Percentiles rank a stretch among this genome's conserved stretches.
Evolutionary conservation across 495 filamentous ascomycete species (phyloP).

Genomic region (Aspergillus cavernicola): DNA sequence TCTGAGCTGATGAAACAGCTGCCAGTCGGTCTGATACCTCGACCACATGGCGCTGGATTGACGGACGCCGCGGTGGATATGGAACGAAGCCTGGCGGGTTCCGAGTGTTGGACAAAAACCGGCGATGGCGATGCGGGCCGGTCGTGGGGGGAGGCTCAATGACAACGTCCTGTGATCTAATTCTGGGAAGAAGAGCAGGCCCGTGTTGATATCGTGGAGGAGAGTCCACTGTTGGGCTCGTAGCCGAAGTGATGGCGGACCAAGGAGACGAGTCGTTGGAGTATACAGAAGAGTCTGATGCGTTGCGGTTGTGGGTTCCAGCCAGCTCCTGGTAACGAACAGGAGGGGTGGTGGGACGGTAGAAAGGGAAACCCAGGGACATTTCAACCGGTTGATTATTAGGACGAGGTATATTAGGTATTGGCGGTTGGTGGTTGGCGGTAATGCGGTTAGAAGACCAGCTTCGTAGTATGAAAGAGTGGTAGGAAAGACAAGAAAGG

Average conservation of each 20-base stretch:
- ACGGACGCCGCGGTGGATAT: conserved; percentile 36
- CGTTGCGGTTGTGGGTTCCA: conserved; percentile 41
- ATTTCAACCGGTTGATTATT: conserved; percentile 27
- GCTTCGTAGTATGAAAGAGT: conserved; percentile 18
- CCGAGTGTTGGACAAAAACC: conserved; percentile 54
- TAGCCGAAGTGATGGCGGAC: conserved; percentile 66
- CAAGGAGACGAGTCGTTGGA: conserved; percentile 74
- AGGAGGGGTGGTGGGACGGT: conserved; percentile 47
- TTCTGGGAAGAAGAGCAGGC: conserved; percentile 79
- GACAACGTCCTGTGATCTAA: conserved; percentile 78
- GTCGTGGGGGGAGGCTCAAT: conserved; percentile 50
- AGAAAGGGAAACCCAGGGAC: conserved; percentile 44
- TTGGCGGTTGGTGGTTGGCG: neutral
- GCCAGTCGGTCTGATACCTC: conserved; percentile 60
- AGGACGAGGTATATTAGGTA: neutral
- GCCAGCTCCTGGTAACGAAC: conserved; percentile 30
- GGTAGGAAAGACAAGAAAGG: conserved; percentile 2
- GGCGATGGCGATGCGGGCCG: conserved; percentile 46
- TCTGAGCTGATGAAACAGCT: conserved; percentile 50
- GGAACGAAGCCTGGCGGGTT: conserved; percentile 47
- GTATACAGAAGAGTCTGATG: conserved; percentile 49
- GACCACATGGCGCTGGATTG: conserved; percentile 54
- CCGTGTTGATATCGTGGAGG: conserved; percentile 74
- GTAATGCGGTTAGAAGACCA: conserved; percentile 18
- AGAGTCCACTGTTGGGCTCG: conserved; percentile 65